phyloP scores from a whole-genome alignment of 2,329 filamentous ascomycete genomes.

The Cladosporium sp. region DNA sequence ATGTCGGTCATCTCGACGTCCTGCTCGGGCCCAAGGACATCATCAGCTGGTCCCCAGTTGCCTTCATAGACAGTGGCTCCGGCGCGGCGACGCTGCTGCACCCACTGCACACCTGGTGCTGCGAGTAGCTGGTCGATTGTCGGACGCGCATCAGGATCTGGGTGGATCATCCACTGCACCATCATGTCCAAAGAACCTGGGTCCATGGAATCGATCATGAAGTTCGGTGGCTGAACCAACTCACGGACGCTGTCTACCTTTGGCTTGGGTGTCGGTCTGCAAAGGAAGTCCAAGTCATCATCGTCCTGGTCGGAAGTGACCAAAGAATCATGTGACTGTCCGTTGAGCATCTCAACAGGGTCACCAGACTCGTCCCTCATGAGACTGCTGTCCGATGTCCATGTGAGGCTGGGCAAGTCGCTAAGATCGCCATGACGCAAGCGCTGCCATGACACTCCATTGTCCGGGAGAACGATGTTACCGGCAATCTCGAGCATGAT shows the following conservation, averaged over 20 bases:
- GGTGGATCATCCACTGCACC: slow-evolving; percentile 82
- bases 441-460: slow-evolving; percentile 85
- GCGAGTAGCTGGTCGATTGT: slow-evolving; percentile 68
- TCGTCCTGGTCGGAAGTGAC: slow-evolving; percentile 29
- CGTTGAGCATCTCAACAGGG: slow-evolving; percentile 39
- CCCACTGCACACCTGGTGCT: slow-evolving; percentile 74
- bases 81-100: slow-evolving; percentile 69
- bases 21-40: slow-evolving; percentile 51
- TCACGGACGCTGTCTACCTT: slow-evolving; percentile 42
- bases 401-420: slow-evolving; percentile 82
- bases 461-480: slow-evolving; percentile 90
- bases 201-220: slow-evolving; percentile 78
- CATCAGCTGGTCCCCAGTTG: slow-evolving; percentile 80
- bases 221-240: slow-evolving; percentile 67
- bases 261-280: slow-evolving; percentile 23
- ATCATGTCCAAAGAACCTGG: slow-evolving; percentile 75
- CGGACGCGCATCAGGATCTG: slow-evolving; percentile 69
- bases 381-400: slow-evolving; percentile 66
- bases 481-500: slow-evolving; percentile 93
- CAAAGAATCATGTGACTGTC: slow-evolving; percentile 24
- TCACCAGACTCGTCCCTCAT: slow-evolving; percentile 71
- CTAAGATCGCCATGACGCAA: slow-evolving; percentile 85
- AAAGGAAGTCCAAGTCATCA: slow-evolving; percentile 37
- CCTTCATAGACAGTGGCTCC: slow-evolving; percentile 96
- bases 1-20: slow-evolving; percentile 60